Percentiles rank a stretch among this genome's conserved stretches.
Evolutionary conservation across 1,284 basidiomycete genomes (phyloP).

Genomic region (Pseudozyma sp.): DNA sequence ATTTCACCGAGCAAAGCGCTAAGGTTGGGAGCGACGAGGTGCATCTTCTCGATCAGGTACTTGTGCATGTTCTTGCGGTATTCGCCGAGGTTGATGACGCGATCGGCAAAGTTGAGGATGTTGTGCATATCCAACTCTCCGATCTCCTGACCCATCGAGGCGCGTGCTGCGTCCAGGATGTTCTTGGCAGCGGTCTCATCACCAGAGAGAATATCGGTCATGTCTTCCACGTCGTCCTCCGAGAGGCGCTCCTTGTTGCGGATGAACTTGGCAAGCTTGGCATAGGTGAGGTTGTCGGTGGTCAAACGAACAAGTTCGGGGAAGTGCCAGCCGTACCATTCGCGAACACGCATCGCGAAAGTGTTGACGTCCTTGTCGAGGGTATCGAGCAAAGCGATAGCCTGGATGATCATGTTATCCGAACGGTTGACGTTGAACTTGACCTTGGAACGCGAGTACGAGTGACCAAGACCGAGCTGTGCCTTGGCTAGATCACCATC

Average conservation of each 20-base stretch:
- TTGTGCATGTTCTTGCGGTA: conserved; percentile 91
- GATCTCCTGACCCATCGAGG: conserved; percentile 94
- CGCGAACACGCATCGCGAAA: conserved; percentile 96
- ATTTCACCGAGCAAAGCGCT: conserved; percentile 94
- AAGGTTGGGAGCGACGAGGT: conserved; percentile 89
- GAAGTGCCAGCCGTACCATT: conserved; percentile 99
- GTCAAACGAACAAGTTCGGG: conserved; percentile 95
- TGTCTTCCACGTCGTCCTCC: conserved; percentile 80
- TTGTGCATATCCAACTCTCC: conserved; percentile 96
- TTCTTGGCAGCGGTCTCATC: conserved; percentile 90
- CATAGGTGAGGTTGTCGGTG: conserved; percentile 95
- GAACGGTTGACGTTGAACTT: conserved; percentile 97
- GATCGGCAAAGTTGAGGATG: conserved; percentile 89
- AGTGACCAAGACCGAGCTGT: conserved; percentile 91
- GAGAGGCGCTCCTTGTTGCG: conserved; percentile 79
- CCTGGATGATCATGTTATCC: conserved; percentile 99
- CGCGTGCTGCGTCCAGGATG: conserved; percentile 90
- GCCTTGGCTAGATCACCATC: conserved; percentile 90
- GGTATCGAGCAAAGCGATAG: conserved; percentile 96
- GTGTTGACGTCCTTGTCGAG: conserved; percentile 99
- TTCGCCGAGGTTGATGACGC: conserved; percentile 90
- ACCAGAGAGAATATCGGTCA: conserved; percentile 86
- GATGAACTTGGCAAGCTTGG: conserved; percentile 86
- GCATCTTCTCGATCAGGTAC: conserved; percentile 98
- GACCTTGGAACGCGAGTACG: conserved; percentile 96